A percentile compares a stretch with the other conserved stretches of the same genome.
These are phyloP conservation scores for Blastomyces gilchristii DNA, from an alignment of 2,329 filamentous ascomycete genomes.

Conservation along the genomic window DNA sequence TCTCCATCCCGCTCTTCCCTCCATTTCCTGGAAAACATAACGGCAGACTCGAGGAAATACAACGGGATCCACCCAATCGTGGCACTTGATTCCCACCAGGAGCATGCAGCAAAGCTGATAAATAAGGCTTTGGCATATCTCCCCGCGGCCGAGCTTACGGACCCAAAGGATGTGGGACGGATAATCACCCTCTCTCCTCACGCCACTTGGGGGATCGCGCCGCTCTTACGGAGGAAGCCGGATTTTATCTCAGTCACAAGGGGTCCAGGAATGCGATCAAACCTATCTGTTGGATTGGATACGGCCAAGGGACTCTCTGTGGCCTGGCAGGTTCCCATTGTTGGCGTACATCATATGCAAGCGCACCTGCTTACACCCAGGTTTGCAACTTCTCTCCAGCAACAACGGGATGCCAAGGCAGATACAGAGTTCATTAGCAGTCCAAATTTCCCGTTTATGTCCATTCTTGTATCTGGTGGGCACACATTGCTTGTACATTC, in stretches of 20 bases:
- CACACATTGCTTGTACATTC: constrained; percentile 82
- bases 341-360: constrained; percentile 95
- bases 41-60: constrained; percentile 64
- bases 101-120: constrained; percentile 58
- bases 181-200: not conserved
- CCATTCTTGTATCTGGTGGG: constrained; percentile 80
- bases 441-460: constrained; percentile 73
- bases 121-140: constrained; percentile 51
- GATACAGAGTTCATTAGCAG: constrained; percentile 7
- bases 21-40: constrained; percentile 71
- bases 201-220: constrained; percentile 16
- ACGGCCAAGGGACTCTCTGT: constrained; percentile 78
- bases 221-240: constrained; percentile 42
- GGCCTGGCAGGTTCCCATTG: constrained; percentile 70
- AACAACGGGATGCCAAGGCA: constrained; percentile 4
- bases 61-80: constrained; percentile 70
- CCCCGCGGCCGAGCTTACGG: constrained; percentile 24
- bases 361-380: constrained; percentile 85
- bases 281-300: constrained; percentile 66
- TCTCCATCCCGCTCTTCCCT: constrained; percentile 42
- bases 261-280: constrained; percentile 78
- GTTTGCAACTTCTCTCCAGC: constrained; percentile 54
- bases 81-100: constrained; percentile 65
- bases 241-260: constrained; percentile 85
- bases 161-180: not conserved